A percentile compares a stretch with the other conserved stretches of the same genome.
These are phyloP conservation scores for Colletotrichum horii DNA, from an alignment of 2,329 filamentous ascomycete species.

Conservation along the genomic window DNA sequence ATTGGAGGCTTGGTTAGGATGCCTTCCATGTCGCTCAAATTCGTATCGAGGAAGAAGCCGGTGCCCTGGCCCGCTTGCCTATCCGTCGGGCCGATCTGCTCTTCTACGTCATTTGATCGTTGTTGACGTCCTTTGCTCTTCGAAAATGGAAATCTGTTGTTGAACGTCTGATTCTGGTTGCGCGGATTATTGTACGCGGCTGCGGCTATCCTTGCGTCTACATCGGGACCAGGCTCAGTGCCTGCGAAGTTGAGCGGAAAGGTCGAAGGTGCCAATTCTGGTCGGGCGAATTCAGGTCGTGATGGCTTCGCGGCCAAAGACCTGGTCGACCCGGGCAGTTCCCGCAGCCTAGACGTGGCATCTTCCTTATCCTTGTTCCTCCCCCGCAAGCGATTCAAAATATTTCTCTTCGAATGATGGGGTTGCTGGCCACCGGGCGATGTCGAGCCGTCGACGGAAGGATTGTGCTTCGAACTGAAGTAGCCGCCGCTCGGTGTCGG, in stretches of 20 bases:
- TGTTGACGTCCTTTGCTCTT: conserved; percentile 55
- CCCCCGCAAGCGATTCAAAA: conserved; percentile 55
- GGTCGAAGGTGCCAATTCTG: conserved; percentile 42
- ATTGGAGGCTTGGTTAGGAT: conserved; percentile 77
- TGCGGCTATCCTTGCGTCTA: conserved; percentile 26
- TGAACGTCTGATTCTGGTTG: conserved; percentile 55
- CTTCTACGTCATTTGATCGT: conserved; percentile 58
- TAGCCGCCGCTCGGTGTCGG: conserved; percentile 76
- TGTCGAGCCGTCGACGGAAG: conserved; percentile 56
- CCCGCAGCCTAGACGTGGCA: conserved; percentile 46
- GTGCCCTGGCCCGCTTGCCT: conserved; percentile 52
- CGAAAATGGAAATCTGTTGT: conserved; percentile 67
- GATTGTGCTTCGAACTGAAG: conserved; percentile 52
- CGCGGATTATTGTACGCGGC: conserved; percentile 29
- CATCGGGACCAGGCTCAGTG: conserved; percentile 32
- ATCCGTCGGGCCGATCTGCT: conserved; percentile 65
- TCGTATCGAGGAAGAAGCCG: conserved; percentile 82
- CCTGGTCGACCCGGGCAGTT: conserved; percentile 57
- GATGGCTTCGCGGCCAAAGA: conserved; percentile 58
- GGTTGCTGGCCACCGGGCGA: conserved; percentile 51
- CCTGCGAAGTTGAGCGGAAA: conserved; percentile 34
- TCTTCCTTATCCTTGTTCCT: conserved; percentile 63
- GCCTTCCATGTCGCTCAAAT: conserved; percentile 89
- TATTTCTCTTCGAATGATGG: conserved; percentile 52
- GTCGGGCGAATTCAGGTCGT: conserved; percentile 48